Evolutionary conservation across 305 asterid genomes (phyloP).

Genomic region (Nicotiana rustica): DNA sequence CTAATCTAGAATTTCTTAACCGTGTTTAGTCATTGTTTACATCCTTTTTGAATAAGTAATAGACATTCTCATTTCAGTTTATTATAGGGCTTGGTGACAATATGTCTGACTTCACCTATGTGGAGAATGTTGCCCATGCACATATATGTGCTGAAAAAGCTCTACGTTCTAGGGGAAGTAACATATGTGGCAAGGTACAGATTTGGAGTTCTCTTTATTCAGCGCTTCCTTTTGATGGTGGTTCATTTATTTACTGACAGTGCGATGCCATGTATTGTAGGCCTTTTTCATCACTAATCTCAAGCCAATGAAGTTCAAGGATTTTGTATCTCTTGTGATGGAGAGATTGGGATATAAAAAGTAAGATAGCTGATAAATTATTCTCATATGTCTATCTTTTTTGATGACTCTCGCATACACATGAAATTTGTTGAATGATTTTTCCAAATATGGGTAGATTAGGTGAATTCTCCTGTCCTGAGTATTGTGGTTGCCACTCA

Average conservation of each 20-base stretch:
- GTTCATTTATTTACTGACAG: conserved; percentile 30
- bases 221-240: conserved; percentile 20
- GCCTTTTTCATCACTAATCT: conserved; percentile 80
- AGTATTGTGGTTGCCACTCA: not conserved
- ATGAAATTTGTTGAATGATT: not conserved
- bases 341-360: conserved; percentile 77
- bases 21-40: conserved; percentile 31
- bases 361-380: conserved; percentile 49
- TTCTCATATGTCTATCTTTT: not conserved
- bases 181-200: conserved; percentile 78
- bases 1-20: not conserved
- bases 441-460: not conserved
- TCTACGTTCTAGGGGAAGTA: conserved; percentile 59
- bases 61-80: conserved; percentile 94
- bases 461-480: conserved; percentile 23
- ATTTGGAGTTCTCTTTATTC: conserved; percentile 37
- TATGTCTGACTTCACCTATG: conserved; percentile 78
- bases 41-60: conserved; percentile 75
- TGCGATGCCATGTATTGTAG: conserved; percentile 52
- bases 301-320: conserved; percentile 75
- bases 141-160: conserved; percentile 88
- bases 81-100: conserved; percentile 82
- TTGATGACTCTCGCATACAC: conserved; percentile 12
- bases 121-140: conserved; percentile 93
- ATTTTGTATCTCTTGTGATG: conserved; percentile 63